Evolutionary conservation across 1,284 basidiomycete species (phyloP).

Genomic region (Hortiboletus rubellus): DNA sequence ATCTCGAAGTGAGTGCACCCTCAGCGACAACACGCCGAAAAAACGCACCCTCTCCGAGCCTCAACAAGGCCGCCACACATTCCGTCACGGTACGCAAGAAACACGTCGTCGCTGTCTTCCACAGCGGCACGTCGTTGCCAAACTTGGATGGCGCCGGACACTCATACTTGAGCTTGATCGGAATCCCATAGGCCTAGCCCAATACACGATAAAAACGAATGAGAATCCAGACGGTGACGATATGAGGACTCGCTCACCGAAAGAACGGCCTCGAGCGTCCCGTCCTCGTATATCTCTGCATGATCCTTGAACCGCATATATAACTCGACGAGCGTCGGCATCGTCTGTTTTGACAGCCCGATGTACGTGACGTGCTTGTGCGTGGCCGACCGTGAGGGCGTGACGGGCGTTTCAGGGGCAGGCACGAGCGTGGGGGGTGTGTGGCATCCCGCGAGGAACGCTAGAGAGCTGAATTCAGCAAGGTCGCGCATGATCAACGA

Average conservation of each 20-base stretch:
- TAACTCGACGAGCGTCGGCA: constrained; percentile 78
- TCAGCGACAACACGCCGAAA: background rate
- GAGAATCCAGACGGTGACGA: background rate
- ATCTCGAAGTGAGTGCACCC: background rate
- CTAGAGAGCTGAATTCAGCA: constrained; percentile 81
- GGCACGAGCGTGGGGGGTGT: constrained; percentile 30
- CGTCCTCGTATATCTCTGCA: constrained; percentile 72
- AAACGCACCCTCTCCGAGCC: constrained; percentile 46
- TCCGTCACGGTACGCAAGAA: constrained; percentile 72
- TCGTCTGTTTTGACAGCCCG: constrained; percentile 81
- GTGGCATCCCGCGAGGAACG: constrained; percentile 80
- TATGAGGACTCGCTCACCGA: constrained; percentile 51
- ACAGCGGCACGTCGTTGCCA: constrained; percentile 82
- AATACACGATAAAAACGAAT: background rate
- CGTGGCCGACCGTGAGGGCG: constrained; percentile 37
- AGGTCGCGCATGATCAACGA: constrained; percentile 81
- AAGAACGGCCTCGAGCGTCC: constrained; percentile 81
- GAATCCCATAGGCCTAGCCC: constrained; percentile 78
- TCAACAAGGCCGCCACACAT: constrained; percentile 51
- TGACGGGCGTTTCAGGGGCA: constrained; percentile 17
- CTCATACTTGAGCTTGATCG: constrained; percentile 93
- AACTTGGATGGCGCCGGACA: constrained; percentile 87
- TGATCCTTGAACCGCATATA: constrained; percentile 63
- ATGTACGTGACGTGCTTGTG: constrained; percentile 82
- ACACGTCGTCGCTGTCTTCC: constrained; percentile 84